A percentile compares a stretch with the other conserved stretches of the same genome.
Evolutionary conservation across 2,329 filamentous ascomycete species (phyloP).

Genomic region (Tolypocladium album): DNA sequence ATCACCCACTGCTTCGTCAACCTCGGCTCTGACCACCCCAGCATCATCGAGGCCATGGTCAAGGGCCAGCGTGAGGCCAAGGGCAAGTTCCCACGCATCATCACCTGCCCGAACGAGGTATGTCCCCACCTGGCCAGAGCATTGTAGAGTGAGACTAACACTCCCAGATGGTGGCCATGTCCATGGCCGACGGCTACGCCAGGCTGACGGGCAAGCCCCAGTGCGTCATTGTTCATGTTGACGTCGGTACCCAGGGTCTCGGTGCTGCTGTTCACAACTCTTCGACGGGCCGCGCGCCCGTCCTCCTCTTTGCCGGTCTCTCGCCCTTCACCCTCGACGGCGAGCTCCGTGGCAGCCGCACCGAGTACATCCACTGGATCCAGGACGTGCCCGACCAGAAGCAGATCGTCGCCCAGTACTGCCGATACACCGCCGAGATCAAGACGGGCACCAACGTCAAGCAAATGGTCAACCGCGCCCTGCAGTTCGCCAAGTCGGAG

Average conservation of each 20-base stretch:
- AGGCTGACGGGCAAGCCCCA: constrained; percentile 62
- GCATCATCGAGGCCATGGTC: constrained; percentile 71
- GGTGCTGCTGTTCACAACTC: constrained; percentile 73
- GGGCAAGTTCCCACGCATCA: constrained; percentile 57
- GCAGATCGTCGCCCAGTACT: constrained; percentile 74
- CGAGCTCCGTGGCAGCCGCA: constrained; percentile 65
- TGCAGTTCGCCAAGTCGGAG: constrained; percentile 70
- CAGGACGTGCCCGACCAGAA: constrained; percentile 78
- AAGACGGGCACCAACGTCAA: constrained; percentile 79
- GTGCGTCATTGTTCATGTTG: constrained; percentile 70
- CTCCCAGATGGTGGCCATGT: constrained; percentile 67
- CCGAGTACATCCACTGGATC: constrained; percentile 81
- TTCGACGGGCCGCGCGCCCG: constrained; percentile 60
- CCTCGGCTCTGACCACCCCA: constrained; percentile 62
- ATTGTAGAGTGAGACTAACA: background rate
- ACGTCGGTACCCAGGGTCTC: constrained; percentile 71
- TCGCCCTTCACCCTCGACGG: constrained; percentile 70
- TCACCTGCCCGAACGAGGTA: constrained; percentile 74
- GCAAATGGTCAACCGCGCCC: constrained; percentile 75
- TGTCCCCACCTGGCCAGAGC: background rate
- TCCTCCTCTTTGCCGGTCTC: constrained; percentile 68
- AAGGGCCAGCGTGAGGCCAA: constrained; percentile 59
- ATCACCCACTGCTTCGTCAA: constrained; percentile 53
- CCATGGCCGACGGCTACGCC: constrained; percentile 75
- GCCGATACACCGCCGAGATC: constrained; percentile 72